A percentile compares a stretch with the other conserved stretches of the same genome.
phyloP scores from a whole-genome alignment of 2,329 filamentous ascomycete genomes.

The Fusarium clavum region DNA sequence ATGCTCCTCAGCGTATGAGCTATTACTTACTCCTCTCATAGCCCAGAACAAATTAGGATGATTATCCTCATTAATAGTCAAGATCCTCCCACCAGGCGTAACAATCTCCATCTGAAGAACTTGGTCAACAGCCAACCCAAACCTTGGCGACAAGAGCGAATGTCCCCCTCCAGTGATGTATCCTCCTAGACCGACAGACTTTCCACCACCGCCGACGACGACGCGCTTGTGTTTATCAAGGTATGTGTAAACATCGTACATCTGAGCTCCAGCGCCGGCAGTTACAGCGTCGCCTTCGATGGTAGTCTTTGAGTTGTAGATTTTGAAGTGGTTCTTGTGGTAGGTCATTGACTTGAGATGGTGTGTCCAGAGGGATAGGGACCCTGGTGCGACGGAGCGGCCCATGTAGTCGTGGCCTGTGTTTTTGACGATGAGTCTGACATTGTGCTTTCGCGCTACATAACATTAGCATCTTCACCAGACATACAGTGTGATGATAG shows the following conservation, averaged over 20 bases:
- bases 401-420: slow-evolving; percentile 59
- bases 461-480: not conserved
- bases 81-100: slow-evolving; percentile 60
- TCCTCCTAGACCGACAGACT: slow-evolving; percentile 69
- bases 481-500: not conserved
- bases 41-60: slow-evolving; percentile 74
- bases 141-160: slow-evolving; percentile 61
- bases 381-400: slow-evolving; percentile 60
- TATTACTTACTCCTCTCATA: slow-evolving; percentile 64
- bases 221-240: slow-evolving; percentile 59
- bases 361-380: slow-evolving; percentile 66
- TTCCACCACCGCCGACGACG: slow-evolving; percentile 66
- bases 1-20: too few species aligned
- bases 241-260: slow-evolving; percentile 60
- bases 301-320: slow-evolving; percentile 53
- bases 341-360: slow-evolving; percentile 56
- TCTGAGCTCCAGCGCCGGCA: slow-evolving; percentile 64
- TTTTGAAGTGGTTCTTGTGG: slow-evolving; percentile 55
- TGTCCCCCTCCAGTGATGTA: slow-evolving; percentile 73
- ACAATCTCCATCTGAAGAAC: slow-evolving; percentile 69
- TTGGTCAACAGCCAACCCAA: slow-evolving; percentile 72
- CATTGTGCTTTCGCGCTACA: slow-evolving; percentile 55
- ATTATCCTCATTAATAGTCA: slow-evolving; percentile 64
- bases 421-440: slow-evolving; percentile 57
- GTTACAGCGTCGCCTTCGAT: slow-evolving; percentile 64